Evolutionary conservation across 352 stramenopile species (phyloP), one percentile per base, ranked within the genome.

Genomic region (Phytophthora vignae): DNA sequence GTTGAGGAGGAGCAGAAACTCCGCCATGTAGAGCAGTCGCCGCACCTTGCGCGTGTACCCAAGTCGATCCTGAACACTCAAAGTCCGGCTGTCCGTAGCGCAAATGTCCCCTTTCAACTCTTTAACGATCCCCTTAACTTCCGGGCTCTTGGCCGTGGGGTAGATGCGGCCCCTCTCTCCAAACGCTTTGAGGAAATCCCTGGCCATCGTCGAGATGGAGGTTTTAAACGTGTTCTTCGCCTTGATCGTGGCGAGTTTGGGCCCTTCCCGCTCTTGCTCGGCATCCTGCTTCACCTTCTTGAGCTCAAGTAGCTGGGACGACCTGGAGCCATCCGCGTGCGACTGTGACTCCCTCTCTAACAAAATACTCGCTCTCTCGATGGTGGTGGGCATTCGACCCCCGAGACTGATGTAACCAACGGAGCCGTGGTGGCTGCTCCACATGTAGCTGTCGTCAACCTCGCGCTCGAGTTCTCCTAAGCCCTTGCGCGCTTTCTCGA

Each of bases 1-100:
- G 66, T 73, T 58, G 27, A 67, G 49, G 6, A 68, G 38, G 2
- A 72, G 19, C 4, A 72, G 7, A 33, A 62, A 67, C 50, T 72
- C 65, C 25, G 42, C 55, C 44, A 63, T 49, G 65, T 72, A 72
- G 22, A 72, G 29, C 25, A 72, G 49, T 7, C 50, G 33, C 8
- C 57, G 57, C 8, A 67, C 29, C 33, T 58, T 58, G 14, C 5
- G 10, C 9, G 48, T 27, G n/a, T 58, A 66, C 8, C 9, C n/a
- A 1, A 55, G 19, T 10, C 21, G 17, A 7, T 55, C 48, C 11
- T 55, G 48, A 3, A 33, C 4, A 19, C 19, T 55, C 10, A 55
- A 11, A 0, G 48, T 55, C 1, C 48, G 48, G 15, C 21, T 55
- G 6, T 5, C 48, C 4, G 48, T 50, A 11, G 17, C 44, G 11